phyloP scores from a whole-genome alignment of 2,329 filamentous ascomycete genomes.

The Metarhizium brunneum region DNA sequence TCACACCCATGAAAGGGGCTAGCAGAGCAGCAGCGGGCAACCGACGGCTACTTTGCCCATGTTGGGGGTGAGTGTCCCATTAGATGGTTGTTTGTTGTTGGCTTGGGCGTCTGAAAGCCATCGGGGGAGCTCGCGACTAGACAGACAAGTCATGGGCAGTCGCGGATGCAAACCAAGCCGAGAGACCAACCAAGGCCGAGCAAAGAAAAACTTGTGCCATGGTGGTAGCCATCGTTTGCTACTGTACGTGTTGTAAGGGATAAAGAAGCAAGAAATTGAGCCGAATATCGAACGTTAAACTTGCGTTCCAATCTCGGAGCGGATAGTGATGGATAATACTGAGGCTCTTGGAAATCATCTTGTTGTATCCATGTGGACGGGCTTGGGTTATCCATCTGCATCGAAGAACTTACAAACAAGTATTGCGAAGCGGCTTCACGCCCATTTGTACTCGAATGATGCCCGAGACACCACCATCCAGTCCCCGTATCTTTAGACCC shows the following conservation, averaged over 20 bases:
- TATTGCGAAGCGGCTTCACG: not conserved
- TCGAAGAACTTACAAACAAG: not conserved
- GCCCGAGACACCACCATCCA: not conserved
- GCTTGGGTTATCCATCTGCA: not conserved
- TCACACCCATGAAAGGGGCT: not conserved
- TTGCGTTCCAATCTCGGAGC: not conserved
- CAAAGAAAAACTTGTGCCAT: not conserved
- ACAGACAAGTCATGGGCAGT: not conserved
- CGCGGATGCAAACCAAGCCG: not conserved
- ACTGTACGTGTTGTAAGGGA: not conserved
- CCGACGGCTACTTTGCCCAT: not conserved
- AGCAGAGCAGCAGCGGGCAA: not conserved
- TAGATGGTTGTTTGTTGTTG: not conserved
- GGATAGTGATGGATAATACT: no score
- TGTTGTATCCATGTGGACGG: no score
- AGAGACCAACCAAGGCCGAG: not conserved
- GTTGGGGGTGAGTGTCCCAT: not conserved
- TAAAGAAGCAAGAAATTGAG: not conserved
- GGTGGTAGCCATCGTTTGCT: not conserved
- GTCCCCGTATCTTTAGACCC: not conserved
- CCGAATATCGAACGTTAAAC: not conserved
- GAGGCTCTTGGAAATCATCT: no score
- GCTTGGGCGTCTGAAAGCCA: not conserved
- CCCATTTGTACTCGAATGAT: not conserved
- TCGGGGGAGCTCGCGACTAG: not conserved